Evolutionary conservation across 169 alveolate genomes (phyloP).

Genomic region (Cryptosporidium xiaoi): DNA sequence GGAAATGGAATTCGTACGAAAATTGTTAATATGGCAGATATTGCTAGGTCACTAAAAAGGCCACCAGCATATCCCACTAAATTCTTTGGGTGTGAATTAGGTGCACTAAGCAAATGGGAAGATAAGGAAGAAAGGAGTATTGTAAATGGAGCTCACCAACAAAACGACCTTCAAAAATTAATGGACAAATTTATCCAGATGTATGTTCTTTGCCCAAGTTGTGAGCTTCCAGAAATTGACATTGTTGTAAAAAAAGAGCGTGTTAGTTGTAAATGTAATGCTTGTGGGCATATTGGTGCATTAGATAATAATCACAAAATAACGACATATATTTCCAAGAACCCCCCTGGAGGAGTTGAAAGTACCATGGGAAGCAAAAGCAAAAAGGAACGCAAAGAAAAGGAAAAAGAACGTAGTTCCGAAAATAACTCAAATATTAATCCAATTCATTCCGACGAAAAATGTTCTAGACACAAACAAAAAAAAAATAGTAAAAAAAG

Average conservation of each 20-base stretch:
- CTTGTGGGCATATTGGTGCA: constrained; percentile 96
- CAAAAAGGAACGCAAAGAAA: constrained; percentile 31
- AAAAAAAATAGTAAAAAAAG: constrained; percentile 42
- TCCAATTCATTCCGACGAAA: neutral
- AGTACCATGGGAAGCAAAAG: constrained; percentile 80
- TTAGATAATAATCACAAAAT: constrained; percentile 96
- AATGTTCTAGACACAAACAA: constrained; percentile 1
- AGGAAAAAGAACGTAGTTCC: constrained; percentile 25
- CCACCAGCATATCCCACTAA: constrained; percentile 93
- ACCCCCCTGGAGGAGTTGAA: constrained; percentile 91
- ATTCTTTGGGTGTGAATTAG: constrained; percentile 95
- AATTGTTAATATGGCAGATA: constrained; percentile 96
- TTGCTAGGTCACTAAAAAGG: constrained; percentile 92
- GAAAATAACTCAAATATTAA: constrained; percentile 4
- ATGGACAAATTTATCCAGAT: constrained; percentile 97
- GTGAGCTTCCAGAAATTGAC: constrained; percentile 98
- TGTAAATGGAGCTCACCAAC: constrained; percentile 94
- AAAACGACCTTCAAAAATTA: constrained; percentile 88
- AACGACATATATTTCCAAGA: constrained; percentile 93
- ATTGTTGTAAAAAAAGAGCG: constrained; percentile 90
- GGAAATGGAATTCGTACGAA: constrained; percentile 98
- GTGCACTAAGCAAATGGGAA: constrained; percentile 95
- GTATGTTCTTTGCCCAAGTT: constrained; percentile 97
- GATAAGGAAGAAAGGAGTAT: constrained; percentile 94
- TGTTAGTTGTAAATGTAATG: constrained; percentile 92